These are phyloP conservation scores for Saturnispora besseyi DNA, from an alignment of 805 yeast genomes.

Conservation along the genomic window DNA sequence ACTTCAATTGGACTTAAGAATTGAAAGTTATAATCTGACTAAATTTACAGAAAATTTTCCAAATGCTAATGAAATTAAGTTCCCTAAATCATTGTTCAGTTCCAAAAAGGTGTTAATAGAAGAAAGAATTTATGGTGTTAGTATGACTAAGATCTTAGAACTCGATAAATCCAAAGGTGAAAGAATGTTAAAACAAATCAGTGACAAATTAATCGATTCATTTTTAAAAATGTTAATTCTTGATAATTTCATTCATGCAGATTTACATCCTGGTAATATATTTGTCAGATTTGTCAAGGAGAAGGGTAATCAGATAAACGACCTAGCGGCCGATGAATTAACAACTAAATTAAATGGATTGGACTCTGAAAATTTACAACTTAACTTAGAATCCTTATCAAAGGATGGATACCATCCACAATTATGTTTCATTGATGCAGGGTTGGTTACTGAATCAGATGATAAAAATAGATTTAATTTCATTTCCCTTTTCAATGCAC, in stretches of 20 bases:
- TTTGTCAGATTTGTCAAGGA: slow-evolving; percentile 40
- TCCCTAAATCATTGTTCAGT: slow-evolving; percentile 70
- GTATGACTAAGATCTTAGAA: slow-evolving; percentile 63
- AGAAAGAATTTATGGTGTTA: slow-evolving; percentile 74
- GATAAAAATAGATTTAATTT: slow-evolving; percentile 73
- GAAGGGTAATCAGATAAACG: slow-evolving; percentile 31
- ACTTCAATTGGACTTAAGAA: slow-evolving; percentile 78
- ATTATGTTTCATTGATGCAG: slow-evolving; percentile 86
- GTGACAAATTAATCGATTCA: slow-evolving; percentile 82
- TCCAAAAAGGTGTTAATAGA: slow-evolving; percentile 74
- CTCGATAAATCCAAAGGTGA: slow-evolving; percentile 35
- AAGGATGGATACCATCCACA: slow-evolving; percentile 67
- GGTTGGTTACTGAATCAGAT: slow-evolving; percentile 84
- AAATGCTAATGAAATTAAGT: slow-evolving; percentile 50
- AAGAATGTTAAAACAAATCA: slow-evolving; percentile 53
- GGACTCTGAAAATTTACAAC: slow-evolving; percentile 23
- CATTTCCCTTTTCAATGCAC: slow-evolving; percentile 77
- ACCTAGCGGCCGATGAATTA: slow-evolving; percentile 38
- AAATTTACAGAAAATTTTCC: slow-evolving; percentile 65
- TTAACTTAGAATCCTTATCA: slow-evolving; percentile 40
- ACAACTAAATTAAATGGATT: slow-evolving; percentile 33
- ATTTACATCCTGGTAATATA: slow-evolving; percentile 94
- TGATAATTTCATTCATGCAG: slow-evolving; percentile 94
- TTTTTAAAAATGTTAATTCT: slow-evolving; percentile 86
- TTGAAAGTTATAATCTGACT: slow-evolving; percentile 75